Conservation (phyloP, 768 basidiomycete genomes). For the Hydnum rufescens region DNA sequence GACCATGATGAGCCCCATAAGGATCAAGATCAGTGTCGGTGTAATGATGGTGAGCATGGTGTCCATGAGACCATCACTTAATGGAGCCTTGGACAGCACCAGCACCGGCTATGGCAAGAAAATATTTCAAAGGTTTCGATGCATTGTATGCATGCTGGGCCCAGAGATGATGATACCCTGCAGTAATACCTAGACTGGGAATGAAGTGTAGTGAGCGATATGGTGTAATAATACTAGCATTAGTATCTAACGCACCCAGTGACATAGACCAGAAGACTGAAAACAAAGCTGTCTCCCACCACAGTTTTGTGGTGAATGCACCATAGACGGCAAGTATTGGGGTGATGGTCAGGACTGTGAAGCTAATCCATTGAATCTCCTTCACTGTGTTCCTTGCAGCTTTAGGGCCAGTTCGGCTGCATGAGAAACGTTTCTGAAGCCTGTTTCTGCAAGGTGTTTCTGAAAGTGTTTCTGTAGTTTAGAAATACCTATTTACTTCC, state of each 20-base stretch:
- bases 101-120: conserved; percentile 65
- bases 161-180: conserved; percentile 95
- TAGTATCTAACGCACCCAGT: conserved; percentile 36
- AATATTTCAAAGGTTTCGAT: conserved; percentile 62
- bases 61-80: conserved; percentile 96
- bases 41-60: conserved; percentile 93
- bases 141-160: conserved; percentile 94
- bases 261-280: conserved; percentile 60
- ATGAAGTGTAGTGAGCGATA: background rate
- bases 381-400: conserved; percentile 31
- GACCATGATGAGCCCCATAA: conserved; percentile 80
- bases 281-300: conserved; percentile 61
- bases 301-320: conserved; percentile 33
- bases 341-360: conserved; percentile 48
- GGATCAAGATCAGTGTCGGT: conserved; percentile 95
- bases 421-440: no score
- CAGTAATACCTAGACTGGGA: conserved; percentile 39
- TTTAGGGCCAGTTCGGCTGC: no score
- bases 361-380: conserved; percentile 62
- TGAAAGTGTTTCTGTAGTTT: no score
- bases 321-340: conserved; percentile 62
- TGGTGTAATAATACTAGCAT: background rate
- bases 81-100: conserved; percentile 95
- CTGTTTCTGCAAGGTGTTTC: no score
- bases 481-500: no score